These are phyloP conservation scores for Cordyceps javanica DNA, from an alignment of 2,329 filamentous ascomycete species.

Conservation along the genomic window DNA sequence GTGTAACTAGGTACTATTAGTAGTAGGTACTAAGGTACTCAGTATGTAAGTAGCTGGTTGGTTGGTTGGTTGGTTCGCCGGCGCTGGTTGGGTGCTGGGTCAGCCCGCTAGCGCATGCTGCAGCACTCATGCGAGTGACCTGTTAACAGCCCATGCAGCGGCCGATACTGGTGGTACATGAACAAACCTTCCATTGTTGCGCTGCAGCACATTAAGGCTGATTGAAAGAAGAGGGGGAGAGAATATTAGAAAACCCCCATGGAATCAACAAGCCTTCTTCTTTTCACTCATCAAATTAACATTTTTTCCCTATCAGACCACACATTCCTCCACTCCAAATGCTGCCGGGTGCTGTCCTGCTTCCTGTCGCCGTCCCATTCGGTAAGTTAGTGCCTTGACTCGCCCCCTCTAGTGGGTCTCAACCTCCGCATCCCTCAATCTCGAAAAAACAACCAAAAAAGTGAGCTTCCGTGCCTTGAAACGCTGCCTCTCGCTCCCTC, in stretches of 20 bases:
- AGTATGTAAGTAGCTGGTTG: no score
- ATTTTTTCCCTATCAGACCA: neutral
- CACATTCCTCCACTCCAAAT: neutral
- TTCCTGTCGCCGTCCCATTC: neutral
- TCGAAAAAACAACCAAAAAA: conserved; percentile 13
- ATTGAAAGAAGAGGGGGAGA: neutral
- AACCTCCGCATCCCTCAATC: conserved; percentile 15
- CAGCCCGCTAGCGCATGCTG: conserved; percentile 7
- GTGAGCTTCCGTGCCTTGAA: conserved; percentile 8
- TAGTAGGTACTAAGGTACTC: no score
- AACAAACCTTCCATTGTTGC: neutral
- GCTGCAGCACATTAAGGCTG: neutral
- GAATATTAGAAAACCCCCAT: neutral
- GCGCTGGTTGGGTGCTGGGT: neutral
- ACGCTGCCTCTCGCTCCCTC: conserved; percentile 5
- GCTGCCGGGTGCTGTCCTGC: neutral
- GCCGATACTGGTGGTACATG: no score
- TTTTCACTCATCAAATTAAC: neutral
- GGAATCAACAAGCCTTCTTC: neutral
- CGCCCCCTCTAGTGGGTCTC: conserved; percentile 11
- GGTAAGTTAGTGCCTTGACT: no score
- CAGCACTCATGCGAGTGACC: conserved; percentile 4
- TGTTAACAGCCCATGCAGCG: neutral
- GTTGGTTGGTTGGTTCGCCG: no score
- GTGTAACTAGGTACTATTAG: no score